Evolutionary conservation across 2,329 filamentous ascomycete genomes (phyloP), one percentile per base, ranked within the genome.

Genomic region (Graphilbum sp.): DNA sequence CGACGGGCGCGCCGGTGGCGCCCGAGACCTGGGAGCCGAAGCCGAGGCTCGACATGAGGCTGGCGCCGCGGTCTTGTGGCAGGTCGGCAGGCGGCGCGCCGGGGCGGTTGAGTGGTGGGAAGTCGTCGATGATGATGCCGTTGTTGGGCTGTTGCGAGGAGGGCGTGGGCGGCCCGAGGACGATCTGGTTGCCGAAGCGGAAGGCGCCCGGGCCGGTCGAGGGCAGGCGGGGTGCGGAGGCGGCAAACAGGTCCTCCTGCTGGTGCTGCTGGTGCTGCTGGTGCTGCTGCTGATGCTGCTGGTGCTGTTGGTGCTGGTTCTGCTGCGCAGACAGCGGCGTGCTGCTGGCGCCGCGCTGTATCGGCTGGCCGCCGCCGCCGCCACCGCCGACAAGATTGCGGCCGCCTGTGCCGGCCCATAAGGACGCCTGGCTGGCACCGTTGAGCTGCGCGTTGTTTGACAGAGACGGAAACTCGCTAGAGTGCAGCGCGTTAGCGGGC

Each of bases 381-480:
- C 70, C 60, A n/a, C 62, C 63, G 43, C 60, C 59, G 21, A n/a
- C n/a, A n/a, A 70, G 54, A 41, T 58, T 66, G 43, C 70, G 60
- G 16, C 62, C 63, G 43, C 60, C 59, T 20, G 60, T 58, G 32
- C 68, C 6, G 13, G 30, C 64, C 71, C 71, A 75, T 55, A 75
- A 61, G 5, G 67, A 67, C 13, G 63, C 56, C 43, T 64, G 64
- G 34, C 52, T 64, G 7, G 62, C 53, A 41, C 54, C 67, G 21
- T 64, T 57, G 32, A 72, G 54, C 49, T 72, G 69, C 33, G 69
- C 60, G 45, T 69, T 75, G 49, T 72, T 75, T 37, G 72, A 76
- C 47, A 79, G 55, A 18, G 73, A 75, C 9, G 75, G 75, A 39
- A 79, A 79, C 50, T 79, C 74, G 43, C 74, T 79, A 37, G n/a